These are phyloP conservation scores for Fusarium lateritium DNA, from an alignment of 2,329 filamentous ascomycete species.

Conservation along the genomic window DNA sequence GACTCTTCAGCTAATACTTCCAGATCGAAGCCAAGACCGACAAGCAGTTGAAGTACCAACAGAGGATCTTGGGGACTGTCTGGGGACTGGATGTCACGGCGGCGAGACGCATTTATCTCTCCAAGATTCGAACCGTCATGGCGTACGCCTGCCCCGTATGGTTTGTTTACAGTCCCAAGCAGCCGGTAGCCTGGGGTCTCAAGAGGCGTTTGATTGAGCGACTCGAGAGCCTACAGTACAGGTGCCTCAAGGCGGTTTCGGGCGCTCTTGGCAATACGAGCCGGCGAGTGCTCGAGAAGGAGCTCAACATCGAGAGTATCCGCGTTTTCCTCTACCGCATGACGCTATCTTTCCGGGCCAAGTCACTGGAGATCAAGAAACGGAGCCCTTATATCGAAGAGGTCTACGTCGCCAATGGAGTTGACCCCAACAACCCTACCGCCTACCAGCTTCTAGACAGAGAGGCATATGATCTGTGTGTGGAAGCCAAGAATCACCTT, in stretches of 20 bases:
- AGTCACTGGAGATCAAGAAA: neutral
- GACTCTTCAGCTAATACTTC: too few relatives aligned
- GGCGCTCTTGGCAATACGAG: neutral
- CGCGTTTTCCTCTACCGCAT: neutral
- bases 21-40: conserved; percentile 1
- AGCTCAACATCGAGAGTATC: conserved; percentile 17
- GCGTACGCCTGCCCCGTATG: conserved; percentile 15
- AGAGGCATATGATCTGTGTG: neutral
- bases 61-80: neutral
- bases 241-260: neutral
- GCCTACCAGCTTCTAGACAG: neutral
- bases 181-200: too few relatives aligned
- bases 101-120: conserved; percentile 2
- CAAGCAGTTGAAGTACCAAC: neutral
- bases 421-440: too few relatives aligned
- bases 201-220: too few relatives aligned
- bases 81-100: neutral
- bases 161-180: conserved; percentile 3
- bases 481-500: neutral
- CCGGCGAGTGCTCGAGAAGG: conserved; percentile 6
- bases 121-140: conserved; percentile 15
- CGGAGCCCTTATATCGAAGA: too few relatives aligned
- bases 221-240: conserved; percentile 9
- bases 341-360: neutral
- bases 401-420: too few relatives aligned